Base-by-base conservation (phyloP, 1,139 yeast genomes). In the Lodderomyces metapsilosis region DNA sequence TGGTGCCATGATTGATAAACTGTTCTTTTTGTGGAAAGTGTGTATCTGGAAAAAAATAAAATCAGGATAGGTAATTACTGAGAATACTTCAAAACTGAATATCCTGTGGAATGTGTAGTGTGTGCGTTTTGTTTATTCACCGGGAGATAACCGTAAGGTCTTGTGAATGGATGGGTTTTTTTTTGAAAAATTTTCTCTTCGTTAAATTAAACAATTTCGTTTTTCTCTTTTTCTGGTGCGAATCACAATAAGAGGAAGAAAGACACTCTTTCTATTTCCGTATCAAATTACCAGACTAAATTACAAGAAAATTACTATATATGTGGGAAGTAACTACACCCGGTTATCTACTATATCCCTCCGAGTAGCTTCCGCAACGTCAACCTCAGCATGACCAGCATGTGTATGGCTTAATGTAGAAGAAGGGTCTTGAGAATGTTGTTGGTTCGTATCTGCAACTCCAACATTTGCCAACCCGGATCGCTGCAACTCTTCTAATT, bases 341-440 rank as follows among this genome's bases (percentile, higher is more conserved):
- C 66, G 57, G 42, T 59, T 62, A 21, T 61, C 64, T 22, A 58
- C 64, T 24, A 55, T 47, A 36, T 56, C 58, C 43, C 66, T 52
- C 45, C 37, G 34, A 30, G 41, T 38, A 9, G 42, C 43, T 32
- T 41, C 40, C n/a, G 40, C 11, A 4, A 40, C 20, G 10, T 41
- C 44, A 30, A 41, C 28, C 22, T 44, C 46, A 13, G 11, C 34
- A 25, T 21, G 25, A 8, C 32, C 32, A 15, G 32, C 32, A 28
- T 28, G 15, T 15, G 32, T 18, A 28, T 15, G 32, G 18, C 15
- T 28, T 17, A 15, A 25, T 15, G 30, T 25, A 25, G 30, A 12
- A 12, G 30, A 12, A 12, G 32, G 17, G 34, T 32, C 16, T 28
- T 21, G 28, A n/a, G 13, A 23, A 7, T 10, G 34, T 36, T 36